Evolutionary conservation across 495 filamentous ascomycete genomes (phyloP).

Genomic region (Penicillium subrubescens): DNA sequence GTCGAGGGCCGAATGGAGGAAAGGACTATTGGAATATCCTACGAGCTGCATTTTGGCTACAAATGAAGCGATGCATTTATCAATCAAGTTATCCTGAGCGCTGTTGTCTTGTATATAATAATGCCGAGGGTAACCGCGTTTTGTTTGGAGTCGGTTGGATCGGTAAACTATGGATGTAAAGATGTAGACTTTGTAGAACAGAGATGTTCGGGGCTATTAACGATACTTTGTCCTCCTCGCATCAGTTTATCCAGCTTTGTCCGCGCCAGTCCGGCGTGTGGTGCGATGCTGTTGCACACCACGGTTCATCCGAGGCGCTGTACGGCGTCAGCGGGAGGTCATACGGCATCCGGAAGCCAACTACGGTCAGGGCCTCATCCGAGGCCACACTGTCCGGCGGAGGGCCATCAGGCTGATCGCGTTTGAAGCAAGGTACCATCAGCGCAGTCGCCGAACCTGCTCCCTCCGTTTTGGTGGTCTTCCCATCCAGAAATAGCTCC

Average conservation of each 20-base stretch:
- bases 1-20: background rate
- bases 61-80: slow-evolving; percentile 24
- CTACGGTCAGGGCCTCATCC: slow-evolving; percentile 24
- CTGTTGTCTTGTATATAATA: slow-evolving; percentile 15
- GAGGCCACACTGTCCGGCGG: slow-evolving; percentile 3
- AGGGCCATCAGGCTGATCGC: slow-evolving; percentile 47
- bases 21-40: slow-evolving; percentile 5
- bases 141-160: background rate
- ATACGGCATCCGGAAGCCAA: slow-evolving; percentile 83
- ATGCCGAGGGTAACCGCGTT: slow-evolving; percentile 6
- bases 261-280: slow-evolving; percentile 71
- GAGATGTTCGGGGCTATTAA: background rate
- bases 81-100: slow-evolving; percentile 4
- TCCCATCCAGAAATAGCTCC: slow-evolving; percentile 50
- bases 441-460: slow-evolving; percentile 23
- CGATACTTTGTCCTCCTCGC: background rate
- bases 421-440: slow-evolving; percentile 73
- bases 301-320: slow-evolving; percentile 63
- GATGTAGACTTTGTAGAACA: background rate
- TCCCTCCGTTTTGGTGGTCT: background rate
- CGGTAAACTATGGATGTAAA: background rate
- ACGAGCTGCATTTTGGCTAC: slow-evolving; percentile 7
- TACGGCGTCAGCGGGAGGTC: slow-evolving; percentile 75
- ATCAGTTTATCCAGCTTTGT: slow-evolving; percentile 45
- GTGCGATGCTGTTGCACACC: slow-evolving; percentile 70